Conservation (phyloP, 768 basidiomycete species). For the Phylloporus scabripes region DNA sequence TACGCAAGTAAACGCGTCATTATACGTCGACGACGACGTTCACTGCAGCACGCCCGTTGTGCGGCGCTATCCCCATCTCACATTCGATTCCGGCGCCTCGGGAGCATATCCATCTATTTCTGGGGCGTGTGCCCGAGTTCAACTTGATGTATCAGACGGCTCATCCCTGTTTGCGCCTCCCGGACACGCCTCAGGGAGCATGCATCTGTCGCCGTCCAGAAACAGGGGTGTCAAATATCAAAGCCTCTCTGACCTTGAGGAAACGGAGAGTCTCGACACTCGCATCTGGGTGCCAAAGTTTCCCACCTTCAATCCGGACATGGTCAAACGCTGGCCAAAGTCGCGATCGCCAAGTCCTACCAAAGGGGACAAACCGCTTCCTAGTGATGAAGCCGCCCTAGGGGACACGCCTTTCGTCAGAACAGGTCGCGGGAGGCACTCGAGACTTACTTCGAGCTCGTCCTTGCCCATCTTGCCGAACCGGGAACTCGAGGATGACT, state of each 20-base stretch:
- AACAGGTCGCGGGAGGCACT: constrained; percentile 16
- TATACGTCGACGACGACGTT: constrained; percentile 15
- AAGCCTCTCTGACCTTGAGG: constrained; percentile 15
- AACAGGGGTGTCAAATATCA: constrained; percentile 18
- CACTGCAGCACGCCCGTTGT: constrained; percentile 4
- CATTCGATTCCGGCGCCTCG: constrained; percentile 16
- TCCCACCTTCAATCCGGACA: constrained; percentile 24
- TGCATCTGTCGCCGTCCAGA: constrained; percentile 6
- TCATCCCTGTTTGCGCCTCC: constrained; percentile 1
- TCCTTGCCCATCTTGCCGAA: constrained; percentile 18
- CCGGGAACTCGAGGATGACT: neutral
- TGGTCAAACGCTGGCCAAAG: constrained; percentile 20
- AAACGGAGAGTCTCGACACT: constrained; percentile 14
- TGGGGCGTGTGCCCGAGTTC: neutral
- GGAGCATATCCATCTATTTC: constrained; percentile 11
- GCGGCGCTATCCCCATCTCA: constrained; percentile 14
- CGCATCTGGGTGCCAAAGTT: constrained; percentile 25
- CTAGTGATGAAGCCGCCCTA: neutral
- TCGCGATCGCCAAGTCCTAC: constrained; percentile 22
- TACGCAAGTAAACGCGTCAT: constrained; percentile 15
- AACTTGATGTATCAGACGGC: constrained; percentile 7
- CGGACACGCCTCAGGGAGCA: constrained; percentile 9
- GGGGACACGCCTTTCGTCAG: constrained; percentile 17
- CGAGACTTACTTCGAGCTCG: constrained; percentile 13
- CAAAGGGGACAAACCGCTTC: constrained; percentile 3